Base-by-base conservation (phyloP, 2,329 filamentous ascomycete species). In the Gaeumannomyces sp. region DNA sequence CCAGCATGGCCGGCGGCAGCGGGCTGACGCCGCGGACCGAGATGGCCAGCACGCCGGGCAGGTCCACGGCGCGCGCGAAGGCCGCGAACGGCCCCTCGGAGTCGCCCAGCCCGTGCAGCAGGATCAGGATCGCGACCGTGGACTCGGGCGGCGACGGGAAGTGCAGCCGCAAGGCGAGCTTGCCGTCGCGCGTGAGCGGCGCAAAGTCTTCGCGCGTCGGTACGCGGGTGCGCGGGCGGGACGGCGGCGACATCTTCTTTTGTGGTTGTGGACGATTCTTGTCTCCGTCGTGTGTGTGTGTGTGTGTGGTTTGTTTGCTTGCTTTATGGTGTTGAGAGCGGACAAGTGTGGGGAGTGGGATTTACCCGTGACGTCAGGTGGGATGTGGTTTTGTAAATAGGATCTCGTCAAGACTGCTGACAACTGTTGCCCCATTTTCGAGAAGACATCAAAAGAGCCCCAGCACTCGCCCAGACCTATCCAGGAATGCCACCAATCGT, bases 101-200 rank as follows among this genome's bases (percentile, higher is more conserved):
- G 77, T 96, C 93, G 67, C 93, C 93, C 16, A 96, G 84, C 68
- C 92, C 92, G 76, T 96, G 93, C 65, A 96, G 86, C 63, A 96
- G 84, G 72, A 96, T 78, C 67, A 96, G 85, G 69, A 96, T 82
- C 70, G 93, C 89, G 59, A 87, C 90, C 13, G 89, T 85, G 16
- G 84, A 83, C 67, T 89, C 85, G 53, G 83, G 78, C 28, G 83
- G 81, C 33, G 78, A 74, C 58, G 83, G 82, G 72, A 79, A 82
- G 69, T 82, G 77, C 60, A 83, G 73, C 62, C 79, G 76, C 66
- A 81, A 71, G 16, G 77, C 76, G 63, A 84, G 75, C 5, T 8
- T 14, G 16, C 27, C 25, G 59, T 72, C 72, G 56, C 77, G 71
- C 28, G 74, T 68, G 56, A 84, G 76, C 35, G 77, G 70, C 53